Conservation (phyloP, 768 basidiomycete genomes). For the Phylloporus arenicola region DNA sequence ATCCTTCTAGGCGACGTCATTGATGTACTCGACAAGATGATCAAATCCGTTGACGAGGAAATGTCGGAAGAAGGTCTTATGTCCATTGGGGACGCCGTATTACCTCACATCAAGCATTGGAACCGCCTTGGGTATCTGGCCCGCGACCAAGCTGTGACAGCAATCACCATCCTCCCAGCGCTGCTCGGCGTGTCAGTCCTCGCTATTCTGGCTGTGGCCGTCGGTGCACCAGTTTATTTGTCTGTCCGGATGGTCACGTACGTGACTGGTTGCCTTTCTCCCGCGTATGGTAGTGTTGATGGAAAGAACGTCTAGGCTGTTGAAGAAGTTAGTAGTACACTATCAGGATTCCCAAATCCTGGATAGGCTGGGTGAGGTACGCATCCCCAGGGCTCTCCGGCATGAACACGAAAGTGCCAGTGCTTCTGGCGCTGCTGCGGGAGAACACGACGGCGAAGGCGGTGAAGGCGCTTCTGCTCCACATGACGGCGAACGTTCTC, state of each 20-base stretch:
- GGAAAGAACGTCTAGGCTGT: neutral
- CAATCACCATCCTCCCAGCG: constrained; percentile 8
- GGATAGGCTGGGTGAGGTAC: neutral
- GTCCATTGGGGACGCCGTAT: constrained; percentile 12
- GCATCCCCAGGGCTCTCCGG: neutral
- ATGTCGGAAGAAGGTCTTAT: constrained; percentile 14
- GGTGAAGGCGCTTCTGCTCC: neutral
- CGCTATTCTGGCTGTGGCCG: constrained; percentile 9
- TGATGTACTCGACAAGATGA: constrained; percentile 17
- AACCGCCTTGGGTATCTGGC: constrained; percentile 8
- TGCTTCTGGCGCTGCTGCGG: neutral
- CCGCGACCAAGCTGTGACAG: constrained; percentile 1
- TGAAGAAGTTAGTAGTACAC: neutral
- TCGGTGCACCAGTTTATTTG: constrained; percentile 6
- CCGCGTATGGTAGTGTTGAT: neutral
- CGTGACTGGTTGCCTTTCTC: neutral
- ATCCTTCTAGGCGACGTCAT: constrained; percentile 10
- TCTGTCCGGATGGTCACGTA: constrained; percentile 7
- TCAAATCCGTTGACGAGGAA: constrained; percentile 14
- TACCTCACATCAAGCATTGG: constrained; percentile 21
- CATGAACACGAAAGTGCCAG: neutral
- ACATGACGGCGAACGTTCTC: neutral
- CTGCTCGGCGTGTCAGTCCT: constrained; percentile 18
- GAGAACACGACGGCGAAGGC: neutral
- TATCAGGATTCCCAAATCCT: neutral